A percentile compares a stretch with the other conserved stretches of the same genome.
phyloP scores from a whole-genome alignment of 257 asterid species.

The Solanum infundibuliforme region DNA sequence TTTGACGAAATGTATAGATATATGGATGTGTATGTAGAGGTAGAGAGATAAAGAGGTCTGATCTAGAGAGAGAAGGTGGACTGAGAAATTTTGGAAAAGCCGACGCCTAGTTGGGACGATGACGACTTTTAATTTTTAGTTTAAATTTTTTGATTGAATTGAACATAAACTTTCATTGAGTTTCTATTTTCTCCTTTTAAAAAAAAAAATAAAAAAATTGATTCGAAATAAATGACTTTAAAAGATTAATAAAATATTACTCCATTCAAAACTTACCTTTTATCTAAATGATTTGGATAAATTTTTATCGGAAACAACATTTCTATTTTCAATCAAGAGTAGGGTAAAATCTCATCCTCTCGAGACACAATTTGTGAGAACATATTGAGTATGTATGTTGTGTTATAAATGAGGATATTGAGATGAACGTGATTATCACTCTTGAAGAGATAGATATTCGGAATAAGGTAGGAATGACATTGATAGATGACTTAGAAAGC shows the following conservation, averaged over 20 bases:
- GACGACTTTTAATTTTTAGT: constrained; percentile 33
- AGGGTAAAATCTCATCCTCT: too few species aligned
- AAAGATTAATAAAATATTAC: neutral
- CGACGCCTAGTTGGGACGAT: constrained; percentile 45
- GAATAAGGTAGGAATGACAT: neutral
- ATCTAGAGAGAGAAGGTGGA: constrained; percentile 60
- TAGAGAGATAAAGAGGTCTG: constrained; percentile 13
- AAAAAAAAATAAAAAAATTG: too few species aligned
- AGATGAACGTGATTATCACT: too few species aligned
- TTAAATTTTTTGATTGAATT: neutral
- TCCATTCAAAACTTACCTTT: neutral
- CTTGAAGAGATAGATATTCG: too few species aligned
- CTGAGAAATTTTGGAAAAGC: constrained; percentile 31
- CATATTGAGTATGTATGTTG: too few species aligned
- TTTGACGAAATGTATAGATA: neutral
- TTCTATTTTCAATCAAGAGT: too few species aligned
- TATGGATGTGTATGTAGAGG: neutral
- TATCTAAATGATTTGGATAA: too few species aligned
- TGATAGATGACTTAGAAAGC: too few species aligned
- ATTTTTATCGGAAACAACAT: too few species aligned
- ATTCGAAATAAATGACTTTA: too few species aligned
- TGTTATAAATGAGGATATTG: too few species aligned
- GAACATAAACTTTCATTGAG: neutral
- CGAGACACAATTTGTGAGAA: too few species aligned
- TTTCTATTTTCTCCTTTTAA: neutral